Evolutionary conservation across 78 protist species (phyloP).

Genomic region (Chrysochromulina parva): DNA sequence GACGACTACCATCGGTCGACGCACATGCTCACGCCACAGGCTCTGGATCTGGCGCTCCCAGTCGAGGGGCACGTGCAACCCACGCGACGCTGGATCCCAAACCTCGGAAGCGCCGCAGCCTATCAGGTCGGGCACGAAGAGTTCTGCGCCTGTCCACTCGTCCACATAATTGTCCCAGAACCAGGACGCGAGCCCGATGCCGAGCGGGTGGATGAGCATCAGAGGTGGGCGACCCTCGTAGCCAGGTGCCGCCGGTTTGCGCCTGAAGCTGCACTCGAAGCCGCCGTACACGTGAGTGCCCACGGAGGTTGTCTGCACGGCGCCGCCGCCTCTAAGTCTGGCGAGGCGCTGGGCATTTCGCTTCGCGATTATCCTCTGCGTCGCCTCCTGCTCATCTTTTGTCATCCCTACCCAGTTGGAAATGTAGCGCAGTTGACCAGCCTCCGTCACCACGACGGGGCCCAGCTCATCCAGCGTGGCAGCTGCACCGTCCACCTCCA

Average conservation of each 20-base stretch:
- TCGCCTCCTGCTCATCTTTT: too few species aligned
- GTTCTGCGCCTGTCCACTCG: background rate
- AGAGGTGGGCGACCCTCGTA: background rate
- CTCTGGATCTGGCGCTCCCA: background rate
- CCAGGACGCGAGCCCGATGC: background rate
- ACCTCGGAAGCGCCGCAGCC: background rate
- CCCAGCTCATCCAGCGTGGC: too few species aligned
- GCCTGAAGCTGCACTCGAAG: too few species aligned
- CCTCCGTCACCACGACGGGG: too few species aligned
- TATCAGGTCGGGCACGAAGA: background rate
- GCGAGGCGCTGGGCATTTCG: too few species aligned
- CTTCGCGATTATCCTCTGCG: too few species aligned
- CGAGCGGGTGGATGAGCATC: background rate
- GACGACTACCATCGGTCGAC: background rate
- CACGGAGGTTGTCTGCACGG: too few species aligned
- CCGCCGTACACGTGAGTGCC: too few species aligned
- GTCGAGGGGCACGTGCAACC: background rate
- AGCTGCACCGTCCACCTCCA: too few species aligned
- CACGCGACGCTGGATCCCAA: background rate
- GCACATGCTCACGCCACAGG: background rate
- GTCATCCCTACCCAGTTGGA: too few species aligned
- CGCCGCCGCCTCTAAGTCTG: too few species aligned
- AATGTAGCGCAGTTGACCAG: too few species aligned
- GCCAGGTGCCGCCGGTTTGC: background rate
- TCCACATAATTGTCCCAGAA: background rate